Evolutionary conservation across 441 rosid species (phyloP), one percentile per base, ranked within the genome.

Genomic region (Adansonia gregorii): DNA sequence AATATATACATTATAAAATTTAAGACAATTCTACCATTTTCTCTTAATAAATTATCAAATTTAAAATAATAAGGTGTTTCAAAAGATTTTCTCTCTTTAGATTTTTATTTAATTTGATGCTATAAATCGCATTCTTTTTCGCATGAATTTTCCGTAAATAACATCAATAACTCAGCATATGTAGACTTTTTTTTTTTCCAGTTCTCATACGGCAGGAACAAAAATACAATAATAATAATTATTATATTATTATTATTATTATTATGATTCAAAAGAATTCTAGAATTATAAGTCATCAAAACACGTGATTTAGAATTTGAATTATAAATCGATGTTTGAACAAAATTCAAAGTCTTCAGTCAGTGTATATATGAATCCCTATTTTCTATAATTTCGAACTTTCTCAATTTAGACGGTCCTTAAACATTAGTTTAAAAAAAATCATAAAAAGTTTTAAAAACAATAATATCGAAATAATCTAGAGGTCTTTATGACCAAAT

Each of bases 291-390:
- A 43, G 27, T 69, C 59, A 49, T 27, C 59, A 8, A 27, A 69
- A 5, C 73, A 24, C 20, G 59, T 49, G 73, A n/a, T 11, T 27
- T 66, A 4, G 51, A 66, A 66, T 66, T 69, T 69, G 59, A 49
- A 69, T 2, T 64, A 12, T 14, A 20, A 8, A 2, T 12, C 7
- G n/a, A 24, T 8, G 71, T 67, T 67, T 17, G 71, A 67, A 43
- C 72, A 45, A 67, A 67, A 19, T 10, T 67, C 31, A 67, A 63
- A 63, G 45, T 27, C 45, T 17, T 31, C 67, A 14, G 67, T 63
- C 67, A 31, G 6, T 0, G 6, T 1, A 2, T 24, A 12, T 31
- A 1, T 0, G 63, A 58, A 41, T 39, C 20, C 43, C 6, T 8
- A 10, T 14, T 31, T 24, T 31, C 7, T 64, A 14, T 43, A 67